A percentile compares a stretch with the other conserved stretches of the same genome.
Conservation (phyloP, 2,329 filamentous ascomycete species). For the Cytospora piceae region DNA sequence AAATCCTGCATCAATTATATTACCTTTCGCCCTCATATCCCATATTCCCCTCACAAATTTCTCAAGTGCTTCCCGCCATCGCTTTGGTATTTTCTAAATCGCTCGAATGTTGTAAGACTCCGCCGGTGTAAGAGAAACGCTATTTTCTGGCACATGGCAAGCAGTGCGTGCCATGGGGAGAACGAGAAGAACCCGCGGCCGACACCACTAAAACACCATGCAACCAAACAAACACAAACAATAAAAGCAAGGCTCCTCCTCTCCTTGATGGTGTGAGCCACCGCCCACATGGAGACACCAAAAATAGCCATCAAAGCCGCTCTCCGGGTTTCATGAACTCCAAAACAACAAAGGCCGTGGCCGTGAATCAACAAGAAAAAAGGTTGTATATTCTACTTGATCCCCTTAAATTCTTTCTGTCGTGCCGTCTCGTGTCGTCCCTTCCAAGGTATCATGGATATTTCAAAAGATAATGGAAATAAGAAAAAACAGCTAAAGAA, state of each 20-base stretch:
- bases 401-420: neutral
- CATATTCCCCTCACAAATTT: neutral
- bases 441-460: conserved; percentile 27
- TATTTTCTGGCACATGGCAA: conserved; percentile 7
- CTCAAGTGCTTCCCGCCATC: neutral
- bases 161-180: conserved; percentile 3
- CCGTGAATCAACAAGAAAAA: conserved; percentile 2
- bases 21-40: neutral
- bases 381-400: conserved; percentile 12
- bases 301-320: neutral
- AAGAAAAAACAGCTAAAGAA: neutral
- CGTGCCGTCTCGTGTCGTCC: conserved; percentile 4
- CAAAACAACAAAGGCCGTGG: conserved; percentile 1
- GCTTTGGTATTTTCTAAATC: neutral
- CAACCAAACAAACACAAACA: neutral
- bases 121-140: neutral
- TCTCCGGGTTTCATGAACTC: conserved; percentile 18
- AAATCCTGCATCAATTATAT: neutral
- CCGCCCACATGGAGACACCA: neutral
- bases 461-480: conserved; percentile 13
- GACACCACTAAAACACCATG: conserved; percentile 23
- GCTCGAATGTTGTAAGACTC: neutral
- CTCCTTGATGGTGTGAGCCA: neutral
- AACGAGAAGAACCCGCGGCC: conserved; percentile 9
- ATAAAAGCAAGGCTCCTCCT: neutral